Percentiles rank a stretch among this genome's conserved stretches.
Evolutionary conservation across 1,139 yeast species (phyloP).

Genomic region (Suhomyces bolitotheri): DNA sequence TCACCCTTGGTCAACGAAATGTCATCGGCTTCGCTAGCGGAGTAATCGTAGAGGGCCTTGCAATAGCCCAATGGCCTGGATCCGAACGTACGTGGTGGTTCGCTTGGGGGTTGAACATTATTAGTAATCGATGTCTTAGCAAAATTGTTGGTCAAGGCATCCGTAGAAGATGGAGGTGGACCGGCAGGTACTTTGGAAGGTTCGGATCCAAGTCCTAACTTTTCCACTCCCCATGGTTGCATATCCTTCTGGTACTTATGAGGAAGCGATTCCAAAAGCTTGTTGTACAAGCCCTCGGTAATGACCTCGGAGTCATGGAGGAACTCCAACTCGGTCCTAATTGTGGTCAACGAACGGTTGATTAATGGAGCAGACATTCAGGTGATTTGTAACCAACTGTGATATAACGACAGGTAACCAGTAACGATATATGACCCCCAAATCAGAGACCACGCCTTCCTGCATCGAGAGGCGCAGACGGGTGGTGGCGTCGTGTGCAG

Average conservation of each 20-base stretch:
- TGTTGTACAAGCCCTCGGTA: conserved; percentile 54
- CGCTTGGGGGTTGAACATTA: conserved; percentile 22
- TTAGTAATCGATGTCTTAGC: conserved; percentile 26
- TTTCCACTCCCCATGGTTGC: conserved; percentile 51
- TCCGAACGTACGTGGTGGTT: conserved; percentile 22
- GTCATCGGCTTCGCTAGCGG: conserved; percentile 72
- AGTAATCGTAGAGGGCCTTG: conserved; percentile 74
- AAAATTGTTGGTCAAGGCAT: conserved; percentile 23
- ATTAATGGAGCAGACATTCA: conserved; percentile 59
- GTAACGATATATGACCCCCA: no score
- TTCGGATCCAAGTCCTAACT: conserved; percentile 27
- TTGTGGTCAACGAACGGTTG: conserved; percentile 74
- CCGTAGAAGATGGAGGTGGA: conserved; percentile 15
- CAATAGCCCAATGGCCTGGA: conserved; percentile 41
- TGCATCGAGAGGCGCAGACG: no score
- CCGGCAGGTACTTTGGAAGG: conserved; percentile 18
- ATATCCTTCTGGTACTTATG: conserved; percentile 55
- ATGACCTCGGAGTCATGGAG: conserved; percentile 76
- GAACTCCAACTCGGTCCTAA: conserved; percentile 80
- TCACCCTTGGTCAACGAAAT: conserved; percentile 65
- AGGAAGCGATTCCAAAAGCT: conserved; percentile 58
- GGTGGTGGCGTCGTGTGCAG: no score
- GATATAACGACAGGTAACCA: no score
- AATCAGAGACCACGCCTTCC: no score
- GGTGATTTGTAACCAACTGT: neutral